Percentiles rank a stretch among this genome's conserved stretches.
Evolutionary conservation across 2,329 filamentous ascomycete species (phyloP).

Genomic region (Zymoseptoria pseudotritici): DNA sequence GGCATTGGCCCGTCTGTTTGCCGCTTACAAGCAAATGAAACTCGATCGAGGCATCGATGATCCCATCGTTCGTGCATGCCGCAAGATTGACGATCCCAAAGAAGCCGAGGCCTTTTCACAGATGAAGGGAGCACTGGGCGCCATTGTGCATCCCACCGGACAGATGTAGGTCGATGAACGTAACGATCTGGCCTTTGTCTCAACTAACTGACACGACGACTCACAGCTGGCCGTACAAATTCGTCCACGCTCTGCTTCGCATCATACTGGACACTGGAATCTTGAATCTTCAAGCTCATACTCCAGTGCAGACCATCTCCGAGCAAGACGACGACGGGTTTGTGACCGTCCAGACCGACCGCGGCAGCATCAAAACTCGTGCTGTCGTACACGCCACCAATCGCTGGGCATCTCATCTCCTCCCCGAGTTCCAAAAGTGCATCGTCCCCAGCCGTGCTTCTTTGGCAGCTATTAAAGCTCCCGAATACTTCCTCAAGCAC

Average conservation of each 20-base stretch:
- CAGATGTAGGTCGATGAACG: constrained; percentile 14
- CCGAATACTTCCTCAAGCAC: constrained; percentile 25
- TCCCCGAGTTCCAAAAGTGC: constrained; percentile 17
- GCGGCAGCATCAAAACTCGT: constrained; percentile 12
- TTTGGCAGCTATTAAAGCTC: constrained; percentile 27
- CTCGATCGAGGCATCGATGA: constrained; percentile 24
- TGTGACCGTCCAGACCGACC: constrained; percentile 17
- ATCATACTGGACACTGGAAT: constrained; percentile 12
- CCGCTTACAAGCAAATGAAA: constrained; percentile 23
- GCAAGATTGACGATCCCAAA: constrained; percentile 13
- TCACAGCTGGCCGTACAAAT: constrained; percentile 21
- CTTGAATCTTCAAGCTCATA: constrained; percentile 25
- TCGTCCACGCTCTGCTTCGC: constrained; percentile 19
- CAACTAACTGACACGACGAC: constrained; percentile 1
- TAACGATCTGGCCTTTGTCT: no score
- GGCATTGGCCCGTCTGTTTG: constrained; percentile 24
- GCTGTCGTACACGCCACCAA: constrained; percentile 19
- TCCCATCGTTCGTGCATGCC: constrained; percentile 23
- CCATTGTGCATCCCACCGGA: constrained; percentile 25
- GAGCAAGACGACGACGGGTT: constrained; percentile 19
- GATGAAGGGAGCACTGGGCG: constrained; percentile 26
- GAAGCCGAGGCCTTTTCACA: constrained; percentile 27
- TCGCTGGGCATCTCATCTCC: constrained; percentile 19
- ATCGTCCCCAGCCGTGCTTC: constrained; percentile 15
- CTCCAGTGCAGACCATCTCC: constrained; percentile 19